phyloP scores from a whole-genome alignment of 108 stramenopile genomes.

The Chaetoceros tenuissimus region DNA sequence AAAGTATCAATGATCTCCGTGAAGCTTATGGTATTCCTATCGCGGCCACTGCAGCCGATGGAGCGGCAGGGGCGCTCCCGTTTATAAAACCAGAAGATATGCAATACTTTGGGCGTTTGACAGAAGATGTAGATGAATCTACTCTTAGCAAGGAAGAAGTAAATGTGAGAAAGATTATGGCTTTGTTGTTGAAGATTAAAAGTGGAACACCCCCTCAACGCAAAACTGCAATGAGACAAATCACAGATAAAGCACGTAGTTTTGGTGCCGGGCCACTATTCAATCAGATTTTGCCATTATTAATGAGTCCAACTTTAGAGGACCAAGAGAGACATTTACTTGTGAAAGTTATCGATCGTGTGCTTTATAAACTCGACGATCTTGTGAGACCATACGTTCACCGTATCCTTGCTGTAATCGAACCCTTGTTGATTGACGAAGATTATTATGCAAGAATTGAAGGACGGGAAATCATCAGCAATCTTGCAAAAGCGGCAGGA shows the following conservation, averaged over 20 bases:
- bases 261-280: conserved; percentile 97
- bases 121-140: conserved; percentile 81
- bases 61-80: conserved; percentile 69
- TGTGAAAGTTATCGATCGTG: conserved; percentile 99
- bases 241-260: conserved; percentile 89
- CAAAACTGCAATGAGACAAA: conserved; percentile 97
- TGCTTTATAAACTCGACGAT: conserved; percentile 96
- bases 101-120: conserved; percentile 96
- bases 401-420: conserved; percentile 94
- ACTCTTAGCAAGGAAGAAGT: conserved; percentile 72
- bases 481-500: conserved; percentile 98
- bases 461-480: conserved; percentile 98
- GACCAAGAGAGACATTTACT: conserved; percentile 98
- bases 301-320: conserved; percentile 97
- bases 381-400: conserved; percentile 95
- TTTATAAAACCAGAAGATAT: conserved; percentile 98
- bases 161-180: conserved; percentile 85
- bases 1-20: conserved; percentile 65
- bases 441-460: conserved; percentile 99
- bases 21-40: conserved; percentile 92
- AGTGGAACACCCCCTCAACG: conserved; percentile 97
- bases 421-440: conserved; percentile 97
- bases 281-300: conserved; percentile 93
- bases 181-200: conserved; percentile 94
- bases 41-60: conserved; percentile 48